Percentiles rank a stretch among this genome's conserved stretches.
Conservation (phyloP, 169 alveolate species). For the Cryptosporidium meleagridis region DNA sequence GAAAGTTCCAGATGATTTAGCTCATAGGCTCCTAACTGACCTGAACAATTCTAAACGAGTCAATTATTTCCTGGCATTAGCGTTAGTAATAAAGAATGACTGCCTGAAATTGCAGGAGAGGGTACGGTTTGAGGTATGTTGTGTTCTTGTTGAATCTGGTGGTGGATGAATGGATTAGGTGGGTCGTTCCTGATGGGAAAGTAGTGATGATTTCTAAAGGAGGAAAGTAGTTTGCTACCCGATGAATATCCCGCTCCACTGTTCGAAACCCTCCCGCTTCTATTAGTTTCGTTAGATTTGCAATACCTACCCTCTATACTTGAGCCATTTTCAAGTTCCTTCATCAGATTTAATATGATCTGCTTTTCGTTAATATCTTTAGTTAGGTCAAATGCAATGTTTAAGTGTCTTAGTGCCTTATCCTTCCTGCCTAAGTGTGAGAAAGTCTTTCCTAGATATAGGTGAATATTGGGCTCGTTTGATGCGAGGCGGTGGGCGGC, state of each 20-base stretch:
- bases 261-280: background rate
- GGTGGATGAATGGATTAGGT: slow-evolving; percentile 66
- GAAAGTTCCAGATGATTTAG: background rate
- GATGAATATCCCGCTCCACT: slow-evolving; percentile 21
- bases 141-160: slow-evolving; percentile 40
- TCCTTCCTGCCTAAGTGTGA: slow-evolving; percentile 82
- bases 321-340: slow-evolving; percentile 39
- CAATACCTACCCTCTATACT: slow-evolving; percentile 18
- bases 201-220: slow-evolving; percentile 72
- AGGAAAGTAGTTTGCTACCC: slow-evolving; percentile 43
- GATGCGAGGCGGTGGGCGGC: slow-evolving; percentile 84
- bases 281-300: slow-evolving; percentile 7
- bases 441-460: slow-evolving; percentile 85
- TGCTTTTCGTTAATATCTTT: slow-evolving; percentile 67
- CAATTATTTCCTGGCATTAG: slow-evolving; percentile 68
- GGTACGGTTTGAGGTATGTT: slow-evolving; percentile 9
- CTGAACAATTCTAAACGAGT: background rate
- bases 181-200: slow-evolving; percentile 72
- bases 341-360: slow-evolving; percentile 55
- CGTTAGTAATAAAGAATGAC: slow-evolving; percentile 50
- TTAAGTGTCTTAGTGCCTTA: slow-evolving; percentile 84
- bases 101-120: slow-evolving; percentile 36
- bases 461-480: slow-evolving; percentile 86
- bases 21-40: background rate
- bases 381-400: slow-evolving; percentile 85